Evolutionary conservation across 768 basidiomycete species (phyloP).

Genomic region (Agrocybe chaxingu): DNA sequence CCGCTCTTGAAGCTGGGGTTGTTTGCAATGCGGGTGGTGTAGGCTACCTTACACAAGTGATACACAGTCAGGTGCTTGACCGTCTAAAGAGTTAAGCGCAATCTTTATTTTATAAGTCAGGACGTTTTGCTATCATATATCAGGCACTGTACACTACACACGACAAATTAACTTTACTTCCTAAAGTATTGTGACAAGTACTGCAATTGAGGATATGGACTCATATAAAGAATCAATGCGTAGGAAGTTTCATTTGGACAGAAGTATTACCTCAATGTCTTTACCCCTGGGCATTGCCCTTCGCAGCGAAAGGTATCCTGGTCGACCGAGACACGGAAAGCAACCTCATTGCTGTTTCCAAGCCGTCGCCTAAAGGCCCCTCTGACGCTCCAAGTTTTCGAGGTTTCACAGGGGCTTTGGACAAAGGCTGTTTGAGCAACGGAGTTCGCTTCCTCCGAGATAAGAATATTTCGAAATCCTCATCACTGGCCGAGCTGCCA

Average conservation of each 20-base stretch:
- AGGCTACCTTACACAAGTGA: slow-evolving; percentile 40
- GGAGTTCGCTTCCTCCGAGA: not conserved
- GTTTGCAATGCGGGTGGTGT: slow-evolving; percentile 54
- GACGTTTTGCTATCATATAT: slow-evolving; percentile 1
- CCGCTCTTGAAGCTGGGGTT: slow-evolving; percentile 58
- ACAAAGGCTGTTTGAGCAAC: not conserved
- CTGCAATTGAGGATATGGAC: not conserved
- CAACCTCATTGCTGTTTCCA: no score
- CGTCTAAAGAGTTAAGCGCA: slow-evolving; percentile 14
- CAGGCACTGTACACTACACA: slow-evolving; percentile 3
- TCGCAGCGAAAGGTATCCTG: no score
- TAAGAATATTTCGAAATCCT: not conserved
- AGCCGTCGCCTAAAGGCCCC: no score
- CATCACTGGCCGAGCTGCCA: slow-evolving; percentile 6
- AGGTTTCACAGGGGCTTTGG: not conserved
- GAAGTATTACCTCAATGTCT: slow-evolving; percentile 13
- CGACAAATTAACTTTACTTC: slow-evolving; percentile 1
- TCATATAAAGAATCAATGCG: not conserved
- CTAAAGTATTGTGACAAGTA: not conserved
- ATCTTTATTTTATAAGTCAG: not conserved
- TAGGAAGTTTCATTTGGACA: slow-evolving; percentile 17
- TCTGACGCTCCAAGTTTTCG: not conserved
- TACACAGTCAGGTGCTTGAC: slow-evolving; percentile 47
- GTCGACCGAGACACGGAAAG: no score
- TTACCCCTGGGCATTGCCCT: no score